These are phyloP conservation scores for Russula lepida DNA, from an alignment of 768 basidiomycete species.

Conservation along the genomic window DNA sequence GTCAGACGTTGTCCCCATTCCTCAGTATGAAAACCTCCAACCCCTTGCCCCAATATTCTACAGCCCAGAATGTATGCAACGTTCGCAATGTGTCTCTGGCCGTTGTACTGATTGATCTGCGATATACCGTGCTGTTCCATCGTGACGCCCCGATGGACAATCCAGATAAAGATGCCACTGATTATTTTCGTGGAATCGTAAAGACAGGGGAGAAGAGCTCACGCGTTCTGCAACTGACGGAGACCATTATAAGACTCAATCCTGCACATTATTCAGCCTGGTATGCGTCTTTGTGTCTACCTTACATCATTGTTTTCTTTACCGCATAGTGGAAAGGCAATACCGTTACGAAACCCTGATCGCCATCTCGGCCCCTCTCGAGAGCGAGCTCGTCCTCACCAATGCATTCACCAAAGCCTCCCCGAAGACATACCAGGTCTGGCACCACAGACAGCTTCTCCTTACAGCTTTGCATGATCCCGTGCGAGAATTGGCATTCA, in stretches of 20 bases:
- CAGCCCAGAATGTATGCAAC: constrained; percentile 67
- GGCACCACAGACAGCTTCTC: constrained; percentile 84
- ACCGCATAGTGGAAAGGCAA: constrained; percentile 51
- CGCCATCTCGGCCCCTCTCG: constrained; percentile 54
- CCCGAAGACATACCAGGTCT: constrained; percentile 96
- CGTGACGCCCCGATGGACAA: not conserved
- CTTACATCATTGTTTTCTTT: not conserved
- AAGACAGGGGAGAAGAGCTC: constrained; percentile 68
- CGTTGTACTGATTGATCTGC: constrained; percentile 19
- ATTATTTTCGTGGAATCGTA: constrained; percentile 84
- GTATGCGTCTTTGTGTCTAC: constrained; percentile 36
- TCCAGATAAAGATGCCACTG: constrained; percentile 85
- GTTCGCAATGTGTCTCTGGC: not conserved
- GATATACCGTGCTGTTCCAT: constrained; percentile 4
- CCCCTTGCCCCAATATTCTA: constrained; percentile 93
- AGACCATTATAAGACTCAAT: constrained; percentile 81
- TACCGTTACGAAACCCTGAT: constrained; percentile 87
- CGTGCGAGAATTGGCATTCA: constrained; percentile 69
- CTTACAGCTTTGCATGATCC: constrained; percentile 48
- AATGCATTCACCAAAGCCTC: constrained; percentile 76
- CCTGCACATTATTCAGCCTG: constrained; percentile 97
- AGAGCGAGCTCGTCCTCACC: constrained; percentile 76
- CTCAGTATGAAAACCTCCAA: constrained; percentile 69
- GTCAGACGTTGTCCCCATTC: constrained; percentile 69
- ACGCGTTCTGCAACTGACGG: constrained; percentile 81